Evolutionary conservation across 1,284 basidiomycete species (phyloP), one percentile per base, ranked within the genome.

Genomic region (Malassezia nana): DNA sequence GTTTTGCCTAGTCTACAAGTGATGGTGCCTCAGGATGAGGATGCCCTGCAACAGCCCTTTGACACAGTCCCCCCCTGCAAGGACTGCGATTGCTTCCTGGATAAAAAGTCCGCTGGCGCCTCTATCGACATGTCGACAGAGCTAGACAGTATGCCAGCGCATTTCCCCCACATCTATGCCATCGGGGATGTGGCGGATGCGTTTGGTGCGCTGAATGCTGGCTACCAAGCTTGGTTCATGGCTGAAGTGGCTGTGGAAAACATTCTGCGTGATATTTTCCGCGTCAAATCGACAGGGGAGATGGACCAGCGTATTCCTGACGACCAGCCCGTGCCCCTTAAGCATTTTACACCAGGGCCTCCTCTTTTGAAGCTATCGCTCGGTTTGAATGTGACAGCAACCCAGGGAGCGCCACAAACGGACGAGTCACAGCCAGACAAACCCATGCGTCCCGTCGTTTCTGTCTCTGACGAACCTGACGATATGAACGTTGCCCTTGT

Each of bases 161-260:
- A 49, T 48, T 55, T 66, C 22, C 38, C 45, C 30, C 65, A 72
- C 47, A 60, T 72, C 16, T 74, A 72, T 43, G 71, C 69, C 0
- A 71, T 74, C 26, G 71, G 71, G 30, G 71, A 74, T 45, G 59
- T 62, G 1, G 71, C 67, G 2, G 68, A 74, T 54, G 71, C 69
- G 4, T 74, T 72, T 50, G 71, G 71, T 15, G 67, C 71, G 2
- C 48, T 74, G 31, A 74, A 74, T 39, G 71, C 71, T 0, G 71
- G 71, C 8, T 72, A 72, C 51, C 69, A 72, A 50, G 71, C 71
- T 1, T 74, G 71, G 71, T 62, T 53, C 40, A 72, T 72, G 71
- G 71, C 68, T 9, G 71, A 74, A 41, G 50, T 69, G 3, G 71
- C 69, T 2, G 61, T 65, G 0, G 65, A 66, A 39, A 74, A 74